Percentiles rank a stretch among this genome's conserved stretches.
Evolutionary conservation across 768 basidiomycete genomes (phyloP).

Genomic region (Candolleomyces aberdarensis): DNA sequence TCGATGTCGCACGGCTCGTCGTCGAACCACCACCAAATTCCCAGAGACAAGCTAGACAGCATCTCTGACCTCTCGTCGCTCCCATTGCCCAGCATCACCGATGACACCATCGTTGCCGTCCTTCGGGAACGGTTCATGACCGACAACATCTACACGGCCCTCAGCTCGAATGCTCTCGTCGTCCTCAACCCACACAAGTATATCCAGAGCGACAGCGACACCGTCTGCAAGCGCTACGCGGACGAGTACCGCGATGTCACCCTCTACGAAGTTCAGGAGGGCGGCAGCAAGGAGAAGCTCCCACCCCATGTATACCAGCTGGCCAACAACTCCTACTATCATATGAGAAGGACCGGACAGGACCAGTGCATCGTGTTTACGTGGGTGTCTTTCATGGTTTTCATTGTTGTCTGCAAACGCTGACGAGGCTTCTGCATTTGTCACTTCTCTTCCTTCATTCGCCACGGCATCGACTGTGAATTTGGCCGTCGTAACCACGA

Average conservation of each 20-base stretch:
- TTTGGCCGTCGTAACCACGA: too few species aligned
- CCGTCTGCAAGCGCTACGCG: slow-evolving; percentile 80
- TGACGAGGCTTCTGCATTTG: not conserved
- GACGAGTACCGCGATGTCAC: slow-evolving; percentile 75
- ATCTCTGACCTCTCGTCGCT: slow-evolving; percentile 68
- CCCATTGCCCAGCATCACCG: slow-evolving; percentile 61
- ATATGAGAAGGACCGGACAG: slow-evolving; percentile 91
- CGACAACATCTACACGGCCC: slow-evolving; percentile 74
- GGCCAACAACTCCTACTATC: slow-evolving; percentile 90
- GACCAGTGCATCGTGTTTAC: slow-evolving; percentile 88
- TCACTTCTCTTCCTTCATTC: not conserved
- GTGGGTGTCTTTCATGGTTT: slow-evolving; percentile 41
- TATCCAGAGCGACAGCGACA: slow-evolving; percentile 78
- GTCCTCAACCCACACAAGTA: slow-evolving; percentile 95
- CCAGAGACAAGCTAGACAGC: slow-evolving; percentile 48
- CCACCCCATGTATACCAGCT: slow-evolving; percentile 92
- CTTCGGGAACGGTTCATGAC: slow-evolving; percentile 85
- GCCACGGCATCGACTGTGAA: too few species aligned
- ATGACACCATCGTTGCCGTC: slow-evolving; percentile 82
- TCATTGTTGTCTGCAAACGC: not conserved
- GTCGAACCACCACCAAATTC: not conserved
- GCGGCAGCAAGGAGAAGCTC: slow-evolving; percentile 53
- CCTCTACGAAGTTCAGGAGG: slow-evolving; percentile 10
- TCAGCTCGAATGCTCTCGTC: slow-evolving; percentile 73
- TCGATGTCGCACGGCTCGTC: slow-evolving; percentile 2